Evolutionary conservation across 2,329 filamentous ascomycete genomes (phyloP), one percentile per base, ranked within the genome.

Genomic region (Stemphylium beticola): DNA sequence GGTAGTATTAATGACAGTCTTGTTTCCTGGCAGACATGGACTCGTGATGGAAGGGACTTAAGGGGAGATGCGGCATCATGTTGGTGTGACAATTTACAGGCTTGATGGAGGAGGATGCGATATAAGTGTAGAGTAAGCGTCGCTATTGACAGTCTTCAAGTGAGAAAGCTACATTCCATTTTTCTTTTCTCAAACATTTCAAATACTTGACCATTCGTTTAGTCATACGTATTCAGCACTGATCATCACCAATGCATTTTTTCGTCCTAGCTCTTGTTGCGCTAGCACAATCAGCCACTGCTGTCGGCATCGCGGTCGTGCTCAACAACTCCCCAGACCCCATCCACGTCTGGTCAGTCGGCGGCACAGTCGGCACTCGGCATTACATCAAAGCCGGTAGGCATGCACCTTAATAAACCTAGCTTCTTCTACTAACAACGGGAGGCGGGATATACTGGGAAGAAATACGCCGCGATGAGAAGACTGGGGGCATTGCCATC

Each of bases 261-360:
- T 22, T 53, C 24, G 20, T 67, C 17, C 32, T 39, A 15, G n/a
- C 43, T 10, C 15, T 66, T 37, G 10, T 61, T 20, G 57, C 61
- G 11, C 38, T 68, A n/a, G 54, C 50, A 8, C 36, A 56, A 11
- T 58, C 59, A n/a, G 67, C 60, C 15, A 43, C 57, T 17, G 68
- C 68, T n/a, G 47, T 58, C 5, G 66, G 68, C 9, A 62, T 61
- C 44, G 66, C 68, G 10, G 44, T 68, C n/a, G 61, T 72, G 4
- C 39, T 60, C 20, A 71, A 69, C 52, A 63, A 62, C 14, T 66
- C 60, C 12, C 43, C 48, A n/a, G 42, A 46, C 3, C 45, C 58
- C 9, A 53, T 70, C 36, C 69, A 71, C 39, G 43, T 67, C 10
- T 69, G 65, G 65, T 66, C 66, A 4, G 65, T 69, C 31, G 65